Conservation (phyloP, 495 filamentous ascomycete genomes). For the Darksidea phi region DNA sequence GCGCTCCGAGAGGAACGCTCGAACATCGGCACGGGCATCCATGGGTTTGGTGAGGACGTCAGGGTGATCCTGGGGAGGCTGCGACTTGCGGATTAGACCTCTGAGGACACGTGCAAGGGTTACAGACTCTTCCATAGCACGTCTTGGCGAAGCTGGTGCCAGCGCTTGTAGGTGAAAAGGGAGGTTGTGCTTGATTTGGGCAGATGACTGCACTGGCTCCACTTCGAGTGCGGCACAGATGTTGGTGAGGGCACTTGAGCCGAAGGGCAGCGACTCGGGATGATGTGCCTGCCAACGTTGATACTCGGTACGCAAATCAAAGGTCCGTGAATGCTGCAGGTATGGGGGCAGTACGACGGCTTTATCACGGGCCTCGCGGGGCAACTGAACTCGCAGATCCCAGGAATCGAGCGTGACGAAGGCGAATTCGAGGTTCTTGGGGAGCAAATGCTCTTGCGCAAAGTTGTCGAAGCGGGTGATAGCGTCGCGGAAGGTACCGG, state of each 20-base stretch:
- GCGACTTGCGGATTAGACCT: constrained; percentile 90
- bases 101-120: constrained; percentile 89
- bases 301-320: constrained; percentile 95
- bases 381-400: constrained; percentile 97
- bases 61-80: constrained; percentile 86
- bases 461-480: constrained; percentile 93
- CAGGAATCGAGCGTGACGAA: constrained; percentile 98
- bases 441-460: constrained; percentile 79
- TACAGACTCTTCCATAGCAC: constrained; percentile 95
- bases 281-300: constrained; percentile 98
- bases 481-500: constrained; percentile 93
- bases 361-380: constrained; percentile 95
- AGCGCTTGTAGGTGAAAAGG: constrained; percentile 97
- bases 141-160: constrained; percentile 92
- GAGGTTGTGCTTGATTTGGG: constrained; percentile 97
- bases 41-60: constrained; percentile 91
- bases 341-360: constrained; percentile 95
- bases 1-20: constrained; percentile 88
- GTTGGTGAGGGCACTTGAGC: constrained; percentile 88
- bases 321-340: constrained; percentile 93
- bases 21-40: constrained; percentile 96
- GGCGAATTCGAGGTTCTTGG: constrained; percentile 87
- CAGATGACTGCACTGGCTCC: constrained; percentile 91
- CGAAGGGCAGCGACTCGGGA: constrained; percentile 94
- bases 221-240: constrained; percentile 98